Base-by-base conservation (phyloP, 768 basidiomycete species). In the Termitomyces sp. region DNA sequence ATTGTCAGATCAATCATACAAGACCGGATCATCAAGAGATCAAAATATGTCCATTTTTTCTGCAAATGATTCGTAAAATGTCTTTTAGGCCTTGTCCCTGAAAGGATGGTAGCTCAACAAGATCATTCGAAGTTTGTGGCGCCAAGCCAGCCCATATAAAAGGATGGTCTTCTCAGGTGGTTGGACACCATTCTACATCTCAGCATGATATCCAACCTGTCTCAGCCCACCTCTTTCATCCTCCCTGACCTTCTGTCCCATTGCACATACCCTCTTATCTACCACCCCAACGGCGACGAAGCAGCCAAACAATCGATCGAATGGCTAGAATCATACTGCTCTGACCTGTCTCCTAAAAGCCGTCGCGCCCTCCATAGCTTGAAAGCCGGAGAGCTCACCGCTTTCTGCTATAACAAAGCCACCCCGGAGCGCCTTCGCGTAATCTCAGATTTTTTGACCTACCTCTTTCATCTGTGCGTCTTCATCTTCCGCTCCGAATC, bases 361-460 rank as follows among this genome's bases (percentile, higher is more conserved):
- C 73, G 77, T 43, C 65, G 67, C 22, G 79, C 78, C 36, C 77
- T 88, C 53, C 75, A 76, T 63, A 83, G 81, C 30, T 75, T 87
- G 55, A 82, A 86, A 60, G 83, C 84, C 13, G 85, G 86, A 45
- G 82, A 85, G 60, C 80, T 90, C 61, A 81, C 85, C 35, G 85
- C 84, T 2, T 79, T 74, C 65, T 86, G 83, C 67, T 89, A 88
- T 67, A 77, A 82, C 56, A 78, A 78, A 26, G 73, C 80, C 22
- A 71, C 80, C n/a, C 67, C 74, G 44, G 78, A 81, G 60, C 80
- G 82, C 50, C 79, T 90, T 38, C 82, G 83, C 32, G 79, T 86
- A 59, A 79, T 85, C 60, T 80, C 82, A 3, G 87, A 90, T 69
- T 88, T 86, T 63, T 80, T 89, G 82, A 80, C 76, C 60, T 82